These are phyloP conservation scores for Maudiozyma turicensis DNA, from an alignment of 805 yeast species.

Conservation along the genomic window DNA sequence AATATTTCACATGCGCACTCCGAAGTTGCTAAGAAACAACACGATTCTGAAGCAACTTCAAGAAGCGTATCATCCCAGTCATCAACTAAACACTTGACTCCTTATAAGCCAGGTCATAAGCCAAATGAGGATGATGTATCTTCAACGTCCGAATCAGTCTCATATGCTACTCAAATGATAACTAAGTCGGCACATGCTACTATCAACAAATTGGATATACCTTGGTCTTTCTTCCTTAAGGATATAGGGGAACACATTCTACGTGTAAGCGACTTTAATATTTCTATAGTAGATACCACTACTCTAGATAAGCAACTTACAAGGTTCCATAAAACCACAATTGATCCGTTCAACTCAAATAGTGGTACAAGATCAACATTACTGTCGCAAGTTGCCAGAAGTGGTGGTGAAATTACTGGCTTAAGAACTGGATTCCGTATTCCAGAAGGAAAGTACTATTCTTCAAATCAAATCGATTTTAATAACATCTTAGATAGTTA, in stretches of 20 bases:
- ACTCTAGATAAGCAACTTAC: conserved; percentile 37
- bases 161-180: background rate
- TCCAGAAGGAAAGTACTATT: conserved; percentile 26
- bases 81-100: background rate
- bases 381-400: conserved; percentile 37
- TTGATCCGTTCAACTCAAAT: conserved; percentile 33
- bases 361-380: conserved; percentile 28
- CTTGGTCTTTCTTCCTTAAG: conserved; percentile 46
- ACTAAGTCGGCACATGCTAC: background rate
- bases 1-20: background rate
- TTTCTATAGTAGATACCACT: conserved; percentile 37
- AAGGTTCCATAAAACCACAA: conserved; percentile 45
- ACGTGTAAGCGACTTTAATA: conserved; percentile 45
- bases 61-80: background rate
- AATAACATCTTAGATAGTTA: conserved; percentile 13
- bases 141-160: background rate
- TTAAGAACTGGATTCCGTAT: conserved; percentile 29
- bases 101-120: background rate
- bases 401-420: conserved; percentile 36
- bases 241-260: conserved; percentile 53
- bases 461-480: conserved; percentile 14
- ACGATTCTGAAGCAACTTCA: background rate
- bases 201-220: conserved; percentile 43
- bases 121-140: background rate
- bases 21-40: background rate